Evolutionary conservation across 495 filamentous ascomycete species (phyloP), one percentile per base, ranked within the genome.

Genomic region (Haplographium delicatum): DNA sequence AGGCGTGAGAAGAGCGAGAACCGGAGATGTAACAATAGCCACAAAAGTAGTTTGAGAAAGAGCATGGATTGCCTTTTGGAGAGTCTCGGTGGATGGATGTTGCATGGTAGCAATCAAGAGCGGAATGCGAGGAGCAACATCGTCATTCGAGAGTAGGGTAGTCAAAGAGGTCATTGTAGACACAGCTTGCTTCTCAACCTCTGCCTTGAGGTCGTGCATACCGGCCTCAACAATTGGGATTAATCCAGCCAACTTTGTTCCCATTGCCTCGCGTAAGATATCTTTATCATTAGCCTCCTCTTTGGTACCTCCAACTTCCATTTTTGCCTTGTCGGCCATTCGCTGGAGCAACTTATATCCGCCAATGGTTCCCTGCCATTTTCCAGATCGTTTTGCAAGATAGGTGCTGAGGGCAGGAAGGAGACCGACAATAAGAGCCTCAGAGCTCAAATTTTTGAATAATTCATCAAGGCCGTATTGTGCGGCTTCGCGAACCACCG

Each of bases 1-100:
- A 27, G 93, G 93, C 3, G 93, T 99, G 25, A 99, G 80, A 7
- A 99, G 82, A n/a, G 93, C 93, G 22, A 99, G 81, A 3, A 97
- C 93, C 16, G 93, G 93, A n/a, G 93, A 96, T 10, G 89, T 96
- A 54, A 99, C 94, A 51, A 91, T 81, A 46, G 93, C 89, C 37
- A 99, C 91, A 60, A 99, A 99, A 25, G 93, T 99, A n/a, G 93
- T 99, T 69, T 95, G 89, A 1, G 90, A 96, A 33, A 99, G 76
- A 28, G 91, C 93, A 58, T 96, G 93, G 55, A 99, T 99, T 33
- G 93, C 91, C 71, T 95, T 93, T 61, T 93, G 86, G 44, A 93
- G 75, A 13, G 84, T 84, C 61, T 94, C 82, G n/a, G 86, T 77
- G 5, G 88, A 94, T 2, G 94, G 93, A 47, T 96, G 82, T 61